Evolutionary conservation across 176 grass and related monocot species (phyloP), one percentile per base, ranked within the genome.

Genomic region (Cenchrus fungigraminus): DNA sequence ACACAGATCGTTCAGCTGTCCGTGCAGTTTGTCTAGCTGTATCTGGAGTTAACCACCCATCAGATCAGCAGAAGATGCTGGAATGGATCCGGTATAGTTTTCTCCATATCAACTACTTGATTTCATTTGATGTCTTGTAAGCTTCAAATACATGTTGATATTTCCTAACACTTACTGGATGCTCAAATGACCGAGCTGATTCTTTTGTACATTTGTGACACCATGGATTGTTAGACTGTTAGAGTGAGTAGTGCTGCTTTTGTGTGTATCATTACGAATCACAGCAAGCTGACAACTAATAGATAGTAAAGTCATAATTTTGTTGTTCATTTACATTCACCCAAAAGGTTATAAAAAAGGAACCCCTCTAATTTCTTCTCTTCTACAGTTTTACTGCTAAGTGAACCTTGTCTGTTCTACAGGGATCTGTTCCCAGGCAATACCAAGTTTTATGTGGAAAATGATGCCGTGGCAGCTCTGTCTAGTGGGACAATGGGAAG

Each of bases 401-500:
- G 28, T 78, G 29, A 45, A 29, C 76, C 28, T 55, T 78, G 37
- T 72, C 73, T 82, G 57, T 65, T 49, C 65, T 65, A 69, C 88
- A 99, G 97, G 85, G 85, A 84, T 57, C 72, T 89, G 52, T 99
- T 99, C 71, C 97, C 93, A 72, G 73, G 74, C 68, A 82, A 89
- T 65, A 79, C 76, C 69, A 99, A 91, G 73, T 85, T 92, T 74
- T 99, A 91, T 86, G 97, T 99, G 40, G 97, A 99, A 92, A 99
- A 99, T 85, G 97, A 99, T 73, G 90, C 97, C 0, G 93, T 96
- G 58, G 97, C 97, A 52, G 97, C 97, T 68, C 73, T 99, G 79
- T 86, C 97, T 25, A 99, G 97, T 86, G 97, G 97, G 72, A 99
- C 97, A 72, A 90, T 96, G 93, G 97, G 97, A 89, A 99, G 89